phyloP scores from a whole-genome alignment of 192 early-diverging fungal genomes.

The Rhizophagus sp. region DNA sequence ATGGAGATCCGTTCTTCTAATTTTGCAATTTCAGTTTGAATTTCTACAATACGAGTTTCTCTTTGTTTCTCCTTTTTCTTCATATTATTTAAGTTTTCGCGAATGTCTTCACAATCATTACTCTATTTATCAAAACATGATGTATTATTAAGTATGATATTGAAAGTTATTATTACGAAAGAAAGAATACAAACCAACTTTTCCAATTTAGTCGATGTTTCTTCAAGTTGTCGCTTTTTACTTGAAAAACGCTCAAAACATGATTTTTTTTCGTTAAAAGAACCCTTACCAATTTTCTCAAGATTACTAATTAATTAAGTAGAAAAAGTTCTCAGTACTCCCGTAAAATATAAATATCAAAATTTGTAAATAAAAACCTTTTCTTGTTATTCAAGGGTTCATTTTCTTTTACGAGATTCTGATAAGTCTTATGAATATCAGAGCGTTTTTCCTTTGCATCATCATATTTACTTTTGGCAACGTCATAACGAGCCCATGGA shows the following conservation, averaged over 20 bases:
- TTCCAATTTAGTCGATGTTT: not conserved
- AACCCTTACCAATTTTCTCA: constrained; percentile 21
- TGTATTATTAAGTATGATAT: not conserved
- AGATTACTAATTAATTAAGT: constrained; percentile 20
- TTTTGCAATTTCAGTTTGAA: constrained; percentile 38
- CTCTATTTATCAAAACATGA: constrained; percentile 31
- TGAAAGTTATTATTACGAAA: too few relatives aligned
- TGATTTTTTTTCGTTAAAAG: constrained; percentile 25
- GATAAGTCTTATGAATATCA: constrained; percentile 40
- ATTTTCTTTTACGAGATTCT: constrained; percentile 39
- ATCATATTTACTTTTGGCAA: constrained; percentile 58
- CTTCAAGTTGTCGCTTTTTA: constrained; percentile 26
- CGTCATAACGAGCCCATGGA: constrained; percentile 61
- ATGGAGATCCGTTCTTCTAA: constrained; percentile 33
- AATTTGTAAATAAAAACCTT: constrained; percentile 23
- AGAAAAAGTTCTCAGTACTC: not conserved
- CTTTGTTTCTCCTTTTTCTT: constrained; percentile 38
- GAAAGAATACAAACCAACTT: not conserved
- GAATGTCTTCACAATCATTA: constrained; percentile 34
- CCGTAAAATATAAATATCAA: not conserved
- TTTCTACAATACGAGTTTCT: constrained; percentile 31
- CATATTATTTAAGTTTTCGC: constrained; percentile 36
- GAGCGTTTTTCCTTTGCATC: constrained; percentile 45
- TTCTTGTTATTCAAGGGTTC: constrained; percentile 41
- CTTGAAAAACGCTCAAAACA: constrained; percentile 28